Percentiles rank a stretch among this genome's conserved stretches.
Conservation (phyloP, 345 rosid species). For the Raphanus sativus region DNA sequence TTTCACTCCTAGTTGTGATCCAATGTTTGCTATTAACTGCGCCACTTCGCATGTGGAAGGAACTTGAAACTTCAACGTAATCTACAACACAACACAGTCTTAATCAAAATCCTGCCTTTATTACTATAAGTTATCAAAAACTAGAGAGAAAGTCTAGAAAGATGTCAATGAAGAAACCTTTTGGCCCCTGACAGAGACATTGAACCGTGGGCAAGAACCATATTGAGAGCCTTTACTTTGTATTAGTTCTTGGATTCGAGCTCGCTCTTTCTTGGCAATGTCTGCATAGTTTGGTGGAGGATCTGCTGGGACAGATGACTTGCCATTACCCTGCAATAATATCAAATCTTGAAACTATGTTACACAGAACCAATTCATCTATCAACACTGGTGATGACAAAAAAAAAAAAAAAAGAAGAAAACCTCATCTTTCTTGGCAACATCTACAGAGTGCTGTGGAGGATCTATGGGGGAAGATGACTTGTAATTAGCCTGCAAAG, state of each 20-base stretch:
- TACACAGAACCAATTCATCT: neutral
- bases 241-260: slow-evolving; percentile 61
- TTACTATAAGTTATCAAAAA: neutral
- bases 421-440: slow-evolving; percentile 60
- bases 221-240: slow-evolving; percentile 51
- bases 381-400: neutral
- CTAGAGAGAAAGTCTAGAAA: neutral
- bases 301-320: slow-evolving; percentile 47
- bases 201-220: slow-evolving; percentile 70
- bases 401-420: too few species aligned
- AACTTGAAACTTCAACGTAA: slow-evolving; percentile 78
- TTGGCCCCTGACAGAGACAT: slow-evolving; percentile 82
- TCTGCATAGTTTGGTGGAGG: slow-evolving; percentile 51
- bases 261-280: slow-evolving; percentile 70
- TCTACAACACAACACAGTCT: slow-evolving; percentile 42
- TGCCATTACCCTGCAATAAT: slow-evolving; percentile 42
- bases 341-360: slow-evolving; percentile 5
- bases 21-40: slow-evolving; percentile 78
- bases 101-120: slow-evolving; percentile 3
- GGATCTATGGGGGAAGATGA: slow-evolving; percentile 51
- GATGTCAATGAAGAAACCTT: slow-evolving; percentile 52
- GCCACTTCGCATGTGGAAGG: slow-evolving; percentile 71
- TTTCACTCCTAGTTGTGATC: slow-evolving; percentile 70
- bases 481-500: slow-evolving; percentile 26
- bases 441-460: slow-evolving; percentile 43